Evolutionary conservation across 106 monocot genomes (phyloP).

Genomic region (Allium sativum): DNA sequence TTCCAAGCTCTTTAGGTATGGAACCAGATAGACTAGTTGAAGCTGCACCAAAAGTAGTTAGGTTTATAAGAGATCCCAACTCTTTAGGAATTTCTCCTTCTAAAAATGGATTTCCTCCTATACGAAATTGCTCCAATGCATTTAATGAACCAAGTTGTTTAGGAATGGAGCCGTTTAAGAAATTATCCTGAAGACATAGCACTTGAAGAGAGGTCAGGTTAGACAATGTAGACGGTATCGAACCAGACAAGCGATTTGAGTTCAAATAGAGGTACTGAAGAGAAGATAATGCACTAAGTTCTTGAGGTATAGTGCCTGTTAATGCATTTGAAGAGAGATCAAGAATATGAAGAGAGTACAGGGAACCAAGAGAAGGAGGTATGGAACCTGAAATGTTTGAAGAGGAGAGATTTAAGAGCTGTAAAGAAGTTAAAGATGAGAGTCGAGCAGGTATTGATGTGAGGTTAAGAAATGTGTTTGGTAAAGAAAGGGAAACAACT

Average conservation of each 20-base stretch:
- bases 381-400: constrained; percentile 56
- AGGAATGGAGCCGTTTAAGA: constrained; percentile 57
- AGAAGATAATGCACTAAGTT: constrained; percentile 25
- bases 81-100: constrained; percentile 54
- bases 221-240: constrained; percentile 44
- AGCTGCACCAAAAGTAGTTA: constrained; percentile 82
- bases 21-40: constrained; percentile 66
- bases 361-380: constrained; percentile 26
- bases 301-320: constrained; percentile 33
- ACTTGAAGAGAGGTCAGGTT: constrained; percentile 45
- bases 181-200: constrained; percentile 66
- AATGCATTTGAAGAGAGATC: constrained; percentile 70
- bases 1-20: constrained; percentile 60
- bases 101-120: constrained; percentile 75
- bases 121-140: constrained; percentile 70
- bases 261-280: constrained; percentile 59
- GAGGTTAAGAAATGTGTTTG: constrained; percentile 92
- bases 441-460: constrained; percentile 49
- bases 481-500: constrained; percentile 82
- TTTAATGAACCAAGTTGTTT: constrained; percentile 38
- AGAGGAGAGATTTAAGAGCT: constrained; percentile 77
- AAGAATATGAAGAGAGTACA: constrained; percentile 45
- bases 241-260: constrained; percentile 52
- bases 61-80: constrained; percentile 60
- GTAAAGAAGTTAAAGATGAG: constrained; percentile 66